Base-by-base conservation (phyloP, 2,329 filamentous ascomycete genomes). In the Nemania serpens region DNA sequence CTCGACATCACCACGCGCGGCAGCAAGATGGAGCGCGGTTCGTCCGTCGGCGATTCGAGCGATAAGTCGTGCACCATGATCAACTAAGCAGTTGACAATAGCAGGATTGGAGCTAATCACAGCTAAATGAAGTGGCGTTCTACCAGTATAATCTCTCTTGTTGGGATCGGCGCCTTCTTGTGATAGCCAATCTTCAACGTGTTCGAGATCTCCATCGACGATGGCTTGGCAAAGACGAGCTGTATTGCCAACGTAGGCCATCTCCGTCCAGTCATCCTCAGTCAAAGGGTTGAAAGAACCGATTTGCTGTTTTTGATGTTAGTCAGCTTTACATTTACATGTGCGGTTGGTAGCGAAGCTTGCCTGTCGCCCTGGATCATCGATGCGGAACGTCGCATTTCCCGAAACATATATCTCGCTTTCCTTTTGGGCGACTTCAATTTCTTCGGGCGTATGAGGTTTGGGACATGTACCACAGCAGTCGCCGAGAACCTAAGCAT, bases 221-320 rank as follows among this genome's bases (percentile, higher is more conserved):
- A 96, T 96, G 0, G 90, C 91, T 70, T 93, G 89, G 69, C 91
- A 96, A 1, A 96, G 81, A 15, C 84, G 81, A 39, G 86, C 87
- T 1, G 91, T 93, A 66, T 93, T 91, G 11, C 91, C 90, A 37
- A 96, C 83, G 66, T 96, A 96, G 0, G 91, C 91, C 91, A 96
- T 95, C 66, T 93, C 90, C 0, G 91, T 95, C 91, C 91, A 96
- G 70, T 95, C 91, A 52, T 91, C 83, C 43, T 91, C 87, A 0
- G 89, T 93, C 39, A 94, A 81, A 0, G 91, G 92, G 68, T 95
- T 89, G 77, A 96, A 96, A 10, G 82, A 85, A 25, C 84, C 84
- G 51, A 86, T 86, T 73, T 84, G 78, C 71, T 71, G 61, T 51
- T 42, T 20, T 54, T 11, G 2, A n/a, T 29, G 51, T 72, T 55